Conservation (phyloP, 2,329 filamentous ascomycete genomes). For the Fusarium brachygibbosum region DNA sequence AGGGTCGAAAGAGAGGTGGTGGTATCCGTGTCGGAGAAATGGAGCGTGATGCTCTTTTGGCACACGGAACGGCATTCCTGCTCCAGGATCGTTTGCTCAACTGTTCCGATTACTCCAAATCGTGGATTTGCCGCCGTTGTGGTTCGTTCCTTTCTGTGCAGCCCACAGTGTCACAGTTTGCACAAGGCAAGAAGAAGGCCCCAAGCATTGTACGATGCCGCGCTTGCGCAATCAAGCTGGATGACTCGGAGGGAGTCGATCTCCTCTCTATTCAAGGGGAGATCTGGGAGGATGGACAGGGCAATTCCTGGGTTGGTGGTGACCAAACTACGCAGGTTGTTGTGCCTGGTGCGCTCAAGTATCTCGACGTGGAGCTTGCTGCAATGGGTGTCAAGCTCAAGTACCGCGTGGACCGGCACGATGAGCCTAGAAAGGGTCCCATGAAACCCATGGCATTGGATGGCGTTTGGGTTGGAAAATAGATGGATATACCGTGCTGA, state of each 20-base stretch:
- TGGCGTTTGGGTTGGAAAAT: slow-evolving; percentile 50
- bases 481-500: slow-evolving; percentile 32
- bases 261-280: slow-evolving; percentile 72
- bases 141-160: slow-evolving; percentile 92
- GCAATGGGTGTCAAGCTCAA: slow-evolving; percentile 97
- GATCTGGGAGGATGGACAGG: slow-evolving; percentile 93
- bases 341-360: slow-evolving; percentile 92
- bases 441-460: slow-evolving; percentile 58
- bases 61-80: slow-evolving; percentile 94
- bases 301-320: slow-evolving; percentile 86
- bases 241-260: slow-evolving; percentile 70
- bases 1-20: slow-evolving; percentile 94
- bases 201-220: slow-evolving; percentile 82
- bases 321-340: slow-evolving; percentile 92
- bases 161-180: slow-evolving; percentile 77
- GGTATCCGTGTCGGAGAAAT: slow-evolving; percentile 99
- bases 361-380: slow-evolving; percentile 92
- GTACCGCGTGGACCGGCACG: slow-evolving; percentile 76
- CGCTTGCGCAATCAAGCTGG: slow-evolving; percentile 76
- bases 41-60: slow-evolving; percentile 95
- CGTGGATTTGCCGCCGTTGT: slow-evolving; percentile 90
- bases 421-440: slow-evolving; percentile 70
- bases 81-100: slow-evolving; percentile 97
- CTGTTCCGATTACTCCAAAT: slow-evolving; percentile 91
- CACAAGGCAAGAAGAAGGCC: slow-evolving; percentile 72